Evolutionary conservation across 176 grass and related monocot species (phyloP), one percentile per base, ranked within the genome.

Genomic region (Ananas comosus): DNA sequence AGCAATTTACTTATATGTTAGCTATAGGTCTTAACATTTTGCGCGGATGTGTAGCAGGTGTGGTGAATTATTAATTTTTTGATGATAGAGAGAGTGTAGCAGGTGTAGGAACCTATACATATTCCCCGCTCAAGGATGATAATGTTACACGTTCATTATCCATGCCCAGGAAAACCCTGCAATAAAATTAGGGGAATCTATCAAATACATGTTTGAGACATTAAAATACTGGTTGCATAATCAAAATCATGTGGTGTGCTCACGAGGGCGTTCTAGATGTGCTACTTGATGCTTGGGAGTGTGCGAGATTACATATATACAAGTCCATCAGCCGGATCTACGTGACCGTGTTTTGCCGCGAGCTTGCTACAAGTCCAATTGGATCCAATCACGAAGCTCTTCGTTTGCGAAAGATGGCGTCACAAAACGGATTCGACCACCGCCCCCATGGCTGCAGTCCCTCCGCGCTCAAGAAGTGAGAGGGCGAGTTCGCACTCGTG

Each of bases 401-500:
- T 59, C 0, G 14, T 4, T 59, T 17, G 54, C 54, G 74, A 63
- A 24, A 2, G 9, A 48, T 4, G 16, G 64, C 23, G 74, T 91
- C 70, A 91, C 49, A 83, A 53, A 21, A 92, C 42, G 16, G 79
- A 72, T 11, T 92, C 85, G 2, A 92, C 82, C 54, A 83, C 85
- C 77, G 22, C 17, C 16, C 79, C 70, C 73, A 92, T 72, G 12
- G 89, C 51, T 1, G 81, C 54, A 1, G 80, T 63, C 23, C 94
- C 94, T 29, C 85, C 90, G 63, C 77, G 84, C 75, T 99, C 94
- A 33, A 99, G 90, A 13, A 93, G 84, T 3, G 82, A 75, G 3
- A 93, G 51, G 10, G 94, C 89, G 59, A 99, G 78, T 52, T 99
- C 80, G 19, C 66, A 75, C 73, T 99, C 94, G 27, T 91, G 82